A percentile compares a stretch with the other conserved stretches of the same genome.
These are phyloP conservation scores for Cardiospermum halicacabum DNA, from an alignment of 345 rosid species.

Conservation along the genomic window DNA sequence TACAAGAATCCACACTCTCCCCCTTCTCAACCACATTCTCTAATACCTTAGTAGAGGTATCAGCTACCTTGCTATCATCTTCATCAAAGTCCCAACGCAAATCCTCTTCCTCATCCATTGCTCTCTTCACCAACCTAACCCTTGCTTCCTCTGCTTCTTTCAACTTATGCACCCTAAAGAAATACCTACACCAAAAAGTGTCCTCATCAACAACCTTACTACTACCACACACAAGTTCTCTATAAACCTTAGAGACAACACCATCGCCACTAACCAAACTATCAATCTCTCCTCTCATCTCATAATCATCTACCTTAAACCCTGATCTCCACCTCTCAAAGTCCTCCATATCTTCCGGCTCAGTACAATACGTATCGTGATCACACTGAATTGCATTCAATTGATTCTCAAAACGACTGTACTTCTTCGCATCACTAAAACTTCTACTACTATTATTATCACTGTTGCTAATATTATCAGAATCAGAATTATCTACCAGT, in stretches of 20 bases:
- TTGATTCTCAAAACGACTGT: slow-evolving; percentile 68
- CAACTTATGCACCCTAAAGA: slow-evolving; percentile 47
- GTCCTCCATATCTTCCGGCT: slow-evolving; percentile 50
- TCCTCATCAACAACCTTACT: slow-evolving; percentile 40
- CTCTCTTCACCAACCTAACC: slow-evolving; percentile 57
- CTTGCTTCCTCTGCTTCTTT: slow-evolving; percentile 63
- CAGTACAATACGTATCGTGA: slow-evolving; percentile 37
- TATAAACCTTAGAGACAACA: slow-evolving; percentile 35
- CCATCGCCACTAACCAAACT: slow-evolving; percentile 29
- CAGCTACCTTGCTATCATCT: slow-evolving; percentile 26
- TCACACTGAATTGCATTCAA: slow-evolving; percentile 49
- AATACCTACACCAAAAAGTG: slow-evolving; percentile 62
- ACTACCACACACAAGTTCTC: slow-evolving; percentile 34
- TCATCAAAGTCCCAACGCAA: slow-evolving; percentile 81
- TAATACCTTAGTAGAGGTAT: background rate
- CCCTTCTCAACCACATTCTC: slow-evolving; percentile 18
- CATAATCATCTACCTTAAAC: slow-evolving; percentile 46
- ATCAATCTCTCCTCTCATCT: slow-evolving; percentile 32
- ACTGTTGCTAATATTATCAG: background rate
- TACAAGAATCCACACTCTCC: slow-evolving; percentile 28
- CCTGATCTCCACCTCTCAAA: slow-evolving; percentile 53
- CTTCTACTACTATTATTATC: slow-evolving; percentile 7
- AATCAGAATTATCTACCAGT: slow-evolving; percentile 25
- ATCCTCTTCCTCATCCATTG: slow-evolving; percentile 63
- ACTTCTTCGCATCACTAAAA: slow-evolving; percentile 29